Base-by-base conservation (phyloP, 495 filamentous ascomycete species). In the Aspergillus taichungensis region DNA sequence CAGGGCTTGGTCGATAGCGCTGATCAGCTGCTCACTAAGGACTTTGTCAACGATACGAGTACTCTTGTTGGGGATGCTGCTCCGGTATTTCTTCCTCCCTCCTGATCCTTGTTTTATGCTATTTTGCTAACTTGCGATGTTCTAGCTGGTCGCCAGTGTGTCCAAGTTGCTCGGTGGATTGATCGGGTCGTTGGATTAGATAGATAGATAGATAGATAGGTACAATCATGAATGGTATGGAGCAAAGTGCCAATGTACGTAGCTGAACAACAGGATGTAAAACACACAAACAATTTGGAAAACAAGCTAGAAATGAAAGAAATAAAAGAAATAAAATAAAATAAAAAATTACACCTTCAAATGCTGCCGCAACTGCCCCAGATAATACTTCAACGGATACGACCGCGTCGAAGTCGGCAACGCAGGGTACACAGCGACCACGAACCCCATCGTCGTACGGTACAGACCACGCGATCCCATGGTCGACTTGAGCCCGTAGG, bases 1-100 rank as follows among this genome's bases (percentile, higher is more conserved):
- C 56, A 62, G 31, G 50, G 54, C 42, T 50, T 68, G 13, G 46
- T 68, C 34, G 54, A 47, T 36, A 68, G 64, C 34, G 64, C 64
- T 8, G 55, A 66, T 42, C 27, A 37, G 0, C 43, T 68, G 35
- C 37, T 68, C 45, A 61, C 64, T 30, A 52, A 52, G 43, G 43
- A 52, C 10, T 68, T 68, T 44, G 64, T 68, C 8, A 59, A 66
- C 33, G 67, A 77, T 37, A 77, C 73, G 28, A 64, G 63, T 1
- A 67, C 68, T 24, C 45, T 77, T 39, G 74, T 77, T 47, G 65
- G 58, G 6, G 72, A 74, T 57, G 72, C 71, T 9, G 73, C 71
- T 41, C 73, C 73, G 52, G 73, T 77, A 63, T 48, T 59, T 47
- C n/a, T 31, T 13, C n/a, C n/a, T n/a, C n/a, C n/a, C n/a, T n/a